Evolutionary conservation across 202 grass and related monocot genomes (phyloP), one percentile per base, ranked within the genome.

Genomic region (Miscanthus sacchariflorus): DNA sequence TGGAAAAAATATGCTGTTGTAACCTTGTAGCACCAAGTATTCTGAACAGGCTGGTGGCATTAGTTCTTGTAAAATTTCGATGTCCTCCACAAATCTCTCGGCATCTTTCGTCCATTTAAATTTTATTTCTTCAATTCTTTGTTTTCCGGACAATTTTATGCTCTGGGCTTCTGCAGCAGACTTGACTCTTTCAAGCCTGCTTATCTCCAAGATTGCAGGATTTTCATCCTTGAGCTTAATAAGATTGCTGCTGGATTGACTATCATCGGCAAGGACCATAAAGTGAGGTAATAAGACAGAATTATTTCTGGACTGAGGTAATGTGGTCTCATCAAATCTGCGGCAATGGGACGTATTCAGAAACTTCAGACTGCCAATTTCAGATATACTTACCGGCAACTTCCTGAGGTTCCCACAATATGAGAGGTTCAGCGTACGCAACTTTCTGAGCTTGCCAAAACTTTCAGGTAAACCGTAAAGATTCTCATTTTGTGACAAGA

Each of bases 391-490:
- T 18, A 1, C 33, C 2, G 80, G 80, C 6, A 83, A 21, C 21
- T 25, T 18, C 30, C 28, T 14, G 0, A 71, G 65, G 11, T 24
- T 14, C 1, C 0, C 1, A 12, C 67, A 71, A 8, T 9, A 0
- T 0, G 80, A 72, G 12, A 83, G 48, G 68, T 83, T 35, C 21
- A 83, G 18, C 0, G 45, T 82, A 54, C 14, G 30, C 5, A 82
- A 19, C 10, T 71, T 82, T 38, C 6, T 71, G 10, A 82, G 80
- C 0, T 56, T 82, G 2, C 28, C 25, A 82, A 82, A 8, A 56
- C 4, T 54, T 15, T 82, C 4, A 9, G 80, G 79, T 81, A 81
- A 12, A 49, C n/a, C 33, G n/a, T 18, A 48, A 49, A 81, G 42
- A 81, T 19, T 45, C 14, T 0, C 0, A 81, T 49, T 68, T 6